These are phyloP conservation scores for Aegilops longissima DNA, from an alignment of 176 grass and related monocot genomes.

Conservation along the genomic window DNA sequence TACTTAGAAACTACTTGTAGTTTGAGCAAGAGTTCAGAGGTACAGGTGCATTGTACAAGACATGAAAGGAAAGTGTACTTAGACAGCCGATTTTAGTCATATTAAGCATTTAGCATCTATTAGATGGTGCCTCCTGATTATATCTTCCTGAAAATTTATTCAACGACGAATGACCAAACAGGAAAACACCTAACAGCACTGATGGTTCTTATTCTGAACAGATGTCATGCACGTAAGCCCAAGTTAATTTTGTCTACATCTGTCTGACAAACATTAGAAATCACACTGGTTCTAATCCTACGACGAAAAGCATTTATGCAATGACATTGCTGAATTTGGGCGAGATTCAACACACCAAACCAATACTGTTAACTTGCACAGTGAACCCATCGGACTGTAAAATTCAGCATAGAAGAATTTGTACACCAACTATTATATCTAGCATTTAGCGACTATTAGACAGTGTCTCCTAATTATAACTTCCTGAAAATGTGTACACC, in stretches of 20 bases:
- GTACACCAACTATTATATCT: neutral
- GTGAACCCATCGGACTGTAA: neutral
- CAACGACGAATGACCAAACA: neutral
- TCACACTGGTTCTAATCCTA: neutral
- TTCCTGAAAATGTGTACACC: neutral
- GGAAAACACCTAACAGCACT: neutral
- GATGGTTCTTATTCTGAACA: neutral
- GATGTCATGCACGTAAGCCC: neutral
- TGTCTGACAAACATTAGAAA: neutral
- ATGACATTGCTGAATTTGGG: neutral
- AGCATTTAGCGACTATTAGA: neutral
- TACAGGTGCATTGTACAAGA: neutral
- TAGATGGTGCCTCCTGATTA: neutral
- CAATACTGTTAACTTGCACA: neutral
- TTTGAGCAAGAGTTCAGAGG: conserved; percentile 1
- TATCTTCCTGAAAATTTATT: neutral
- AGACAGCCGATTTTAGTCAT: neutral
- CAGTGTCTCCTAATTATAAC: neutral
- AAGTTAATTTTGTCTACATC: neutral
- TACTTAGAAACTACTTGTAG: neutral
- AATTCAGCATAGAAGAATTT: neutral
- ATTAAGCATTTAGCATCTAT: neutral
- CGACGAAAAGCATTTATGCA: too few relatives aligned
- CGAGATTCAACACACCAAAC: neutral
- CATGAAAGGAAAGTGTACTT: neutral